Conservation (phyloP, 2,329 filamentous ascomycete genomes). For the Neofusicoccum sp. region DNA sequence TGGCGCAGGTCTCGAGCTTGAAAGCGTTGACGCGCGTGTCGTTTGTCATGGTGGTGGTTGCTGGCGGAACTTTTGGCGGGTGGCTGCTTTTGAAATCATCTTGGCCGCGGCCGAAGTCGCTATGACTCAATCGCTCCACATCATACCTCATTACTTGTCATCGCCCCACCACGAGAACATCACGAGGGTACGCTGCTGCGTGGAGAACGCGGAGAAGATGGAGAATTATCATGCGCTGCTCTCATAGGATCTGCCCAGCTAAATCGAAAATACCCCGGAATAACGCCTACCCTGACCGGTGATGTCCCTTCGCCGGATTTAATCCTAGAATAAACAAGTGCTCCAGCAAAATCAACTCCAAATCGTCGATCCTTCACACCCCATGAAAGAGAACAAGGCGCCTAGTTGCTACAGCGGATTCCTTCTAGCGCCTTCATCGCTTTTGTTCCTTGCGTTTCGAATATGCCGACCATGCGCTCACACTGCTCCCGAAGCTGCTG, state of each 20-base stretch:
- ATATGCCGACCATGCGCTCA: slow-evolving; percentile 75
- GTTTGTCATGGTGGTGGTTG: slow-evolving; percentile 11
- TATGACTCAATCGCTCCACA: slow-evolving; percentile 18
- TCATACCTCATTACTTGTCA: not conserved
- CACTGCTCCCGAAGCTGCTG: slow-evolving; percentile 75
- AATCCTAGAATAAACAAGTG: not conserved
- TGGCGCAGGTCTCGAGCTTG: slow-evolving; percentile 50
- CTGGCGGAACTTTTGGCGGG: slow-evolving; percentile 9
- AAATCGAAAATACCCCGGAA: not conserved
- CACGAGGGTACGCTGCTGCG: not conserved
- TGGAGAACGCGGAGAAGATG: slow-evolving; percentile 6
- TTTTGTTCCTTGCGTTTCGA: slow-evolving; percentile 77
- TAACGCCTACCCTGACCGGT: not conserved
- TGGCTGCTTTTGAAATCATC: slow-evolving; percentile 6
- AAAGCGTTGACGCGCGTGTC: slow-evolving; percentile 34
- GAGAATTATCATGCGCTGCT: not conserved
- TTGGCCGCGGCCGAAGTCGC: slow-evolving; percentile 15
- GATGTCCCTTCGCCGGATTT: no score
- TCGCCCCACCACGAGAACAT: slow-evolving; percentile 9
- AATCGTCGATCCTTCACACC: not conserved
- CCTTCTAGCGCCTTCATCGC: slow-evolving; percentile 78
- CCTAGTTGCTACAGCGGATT: slow-evolving; percentile 46
- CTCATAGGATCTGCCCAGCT: not conserved
- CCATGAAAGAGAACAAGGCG: not conserved
- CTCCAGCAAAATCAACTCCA: not conserved